Conservation (phyloP, 768 basidiomycete genomes). For the Galerina sulciceps region DNA sequence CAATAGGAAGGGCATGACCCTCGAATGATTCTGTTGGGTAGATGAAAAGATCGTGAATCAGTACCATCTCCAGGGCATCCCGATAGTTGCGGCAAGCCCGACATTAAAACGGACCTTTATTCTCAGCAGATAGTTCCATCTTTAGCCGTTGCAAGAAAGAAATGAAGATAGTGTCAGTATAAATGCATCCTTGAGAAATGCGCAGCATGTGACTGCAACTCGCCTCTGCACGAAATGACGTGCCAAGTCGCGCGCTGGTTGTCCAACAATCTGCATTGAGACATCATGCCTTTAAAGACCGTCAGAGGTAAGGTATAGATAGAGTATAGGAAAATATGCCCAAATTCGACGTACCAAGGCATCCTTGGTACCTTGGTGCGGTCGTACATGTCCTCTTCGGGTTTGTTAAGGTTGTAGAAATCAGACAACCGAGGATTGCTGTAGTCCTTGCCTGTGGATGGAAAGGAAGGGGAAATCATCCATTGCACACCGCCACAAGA, state of each 20-base stretch:
- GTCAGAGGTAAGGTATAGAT: neutral
- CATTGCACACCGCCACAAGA: neutral
- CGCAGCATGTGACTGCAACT: constrained; percentile 20
- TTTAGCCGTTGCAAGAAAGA: constrained; percentile 29
- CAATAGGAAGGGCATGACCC: constrained; percentile 89
- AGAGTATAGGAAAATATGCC: neutral
- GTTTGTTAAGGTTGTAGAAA: constrained; percentile 86
- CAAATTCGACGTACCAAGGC: constrained; percentile 75
- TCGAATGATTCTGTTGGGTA: constrained; percentile 78
- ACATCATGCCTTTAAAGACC: constrained; percentile 84
- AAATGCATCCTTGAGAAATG: constrained; percentile 13
- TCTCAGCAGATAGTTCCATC: constrained; percentile 93
- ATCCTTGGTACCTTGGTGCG: constrained; percentile 87
- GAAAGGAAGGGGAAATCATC: neutral
- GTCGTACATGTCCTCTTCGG: constrained; percentile 95
- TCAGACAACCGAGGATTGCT: constrained; percentile 88
- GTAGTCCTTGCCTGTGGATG: constrained; percentile 83
- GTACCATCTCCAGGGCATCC: neutral
- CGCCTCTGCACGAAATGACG: constrained; percentile 94
- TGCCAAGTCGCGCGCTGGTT: constrained; percentile 92
- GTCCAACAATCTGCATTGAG: constrained; percentile 93
- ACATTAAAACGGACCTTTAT: constrained; percentile 67
- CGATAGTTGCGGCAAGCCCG: constrained; percentile 1
- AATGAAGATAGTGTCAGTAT: constrained; percentile 8
- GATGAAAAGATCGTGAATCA: constrained; percentile 6